Base-by-base conservation (phyloP, 129 eudicot species). In the Silybum marianum region DNA sequence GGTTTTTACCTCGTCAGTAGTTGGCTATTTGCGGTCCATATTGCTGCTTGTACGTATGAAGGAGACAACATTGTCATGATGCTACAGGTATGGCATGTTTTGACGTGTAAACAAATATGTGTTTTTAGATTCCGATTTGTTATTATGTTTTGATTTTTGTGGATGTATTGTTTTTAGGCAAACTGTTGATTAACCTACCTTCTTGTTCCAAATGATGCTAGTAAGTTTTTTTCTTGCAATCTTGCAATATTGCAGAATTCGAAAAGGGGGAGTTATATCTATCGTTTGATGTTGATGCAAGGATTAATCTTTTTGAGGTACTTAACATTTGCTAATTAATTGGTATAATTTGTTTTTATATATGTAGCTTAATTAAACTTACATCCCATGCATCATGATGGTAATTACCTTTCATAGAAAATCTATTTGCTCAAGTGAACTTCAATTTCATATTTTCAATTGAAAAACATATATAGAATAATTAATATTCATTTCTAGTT, bases 41-140 rank as follows among this genome's bases (percentile, higher is more conserved):
- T 91, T 78, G 98, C 99, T 86, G 97, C 99, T 58, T 95, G 99
- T 92, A 95, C 99, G 24, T 95, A 90, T 82, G 99, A 95, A 91
- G 99, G 98, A 80, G 99, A 95, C 87, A 95, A 95, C 76, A 75
- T 80, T 77, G 99, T 95, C 75, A 86, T 95, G 69, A 86, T 90
- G 74, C 88, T 95, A 80, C 99, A 95, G 98, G 99, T 95, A 84
- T 28, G 30, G 30, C 30, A 28, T 28, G 30, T 28, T 28, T 28
- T 28, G 30, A 3, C 30, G 3, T n/a, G n/a, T n/a, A n/a, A n/a
- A n/a, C n/a, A n/a, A n/a, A n/a, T n/a, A 0, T 28, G 30, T 28
- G 30, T 28, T 28, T 28, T 28, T 28, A 28, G 30, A 28, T 2
- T 32, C 5, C 6, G 36, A 32, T 32, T 32, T 32, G 36, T 32